A percentile compares a stretch with the other conserved stretches of the same genome.
Conservation (phyloP, 208 protist species). For the Leishmania lainsoni region DNA sequence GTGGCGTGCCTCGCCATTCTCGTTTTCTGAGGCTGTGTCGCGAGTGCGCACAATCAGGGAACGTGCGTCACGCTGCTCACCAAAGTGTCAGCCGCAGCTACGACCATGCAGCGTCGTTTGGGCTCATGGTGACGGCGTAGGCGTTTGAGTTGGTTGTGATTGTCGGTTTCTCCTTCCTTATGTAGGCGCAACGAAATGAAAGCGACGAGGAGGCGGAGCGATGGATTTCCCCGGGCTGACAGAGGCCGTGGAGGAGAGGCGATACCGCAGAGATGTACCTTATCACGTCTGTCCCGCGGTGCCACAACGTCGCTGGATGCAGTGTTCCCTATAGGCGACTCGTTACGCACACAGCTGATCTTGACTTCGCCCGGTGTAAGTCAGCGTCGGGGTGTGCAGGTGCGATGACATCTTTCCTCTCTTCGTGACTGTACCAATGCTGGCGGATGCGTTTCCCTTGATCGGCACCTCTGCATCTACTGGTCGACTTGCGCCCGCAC, state of each 20-base stretch:
- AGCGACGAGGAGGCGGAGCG: background rate
- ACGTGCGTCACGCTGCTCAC: conserved; percentile 25
- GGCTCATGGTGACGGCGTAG: conserved; percentile 48
- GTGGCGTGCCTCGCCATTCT: conserved; percentile 41
- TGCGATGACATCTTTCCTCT: background rate
- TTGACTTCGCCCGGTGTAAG: background rate
- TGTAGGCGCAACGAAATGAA: conserved; percentile 6
- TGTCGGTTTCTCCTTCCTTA: conserved; percentile 35
- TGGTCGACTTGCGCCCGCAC: background rate
- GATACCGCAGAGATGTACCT: background rate
- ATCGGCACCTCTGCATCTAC: background rate
- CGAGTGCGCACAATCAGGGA: conserved; percentile 38
- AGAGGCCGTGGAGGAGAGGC: background rate
- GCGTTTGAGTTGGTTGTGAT: conserved; percentile 36
- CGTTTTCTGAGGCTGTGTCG: conserved; percentile 41
- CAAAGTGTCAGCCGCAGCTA: conserved; percentile 30
- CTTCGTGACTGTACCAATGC: background rate
- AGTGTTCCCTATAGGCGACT: background rate
- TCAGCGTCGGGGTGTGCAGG: background rate
- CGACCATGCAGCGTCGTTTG: conserved; percentile 37
- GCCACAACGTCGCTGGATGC: background rate
- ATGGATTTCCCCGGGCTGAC: background rate
- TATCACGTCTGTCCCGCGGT: background rate
- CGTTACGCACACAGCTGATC: background rate
- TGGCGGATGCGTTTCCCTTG: background rate